Evolutionary conservation across 1,139 yeast genomes (phyloP).

Genomic region (Kodamaea derodonti): DNA sequence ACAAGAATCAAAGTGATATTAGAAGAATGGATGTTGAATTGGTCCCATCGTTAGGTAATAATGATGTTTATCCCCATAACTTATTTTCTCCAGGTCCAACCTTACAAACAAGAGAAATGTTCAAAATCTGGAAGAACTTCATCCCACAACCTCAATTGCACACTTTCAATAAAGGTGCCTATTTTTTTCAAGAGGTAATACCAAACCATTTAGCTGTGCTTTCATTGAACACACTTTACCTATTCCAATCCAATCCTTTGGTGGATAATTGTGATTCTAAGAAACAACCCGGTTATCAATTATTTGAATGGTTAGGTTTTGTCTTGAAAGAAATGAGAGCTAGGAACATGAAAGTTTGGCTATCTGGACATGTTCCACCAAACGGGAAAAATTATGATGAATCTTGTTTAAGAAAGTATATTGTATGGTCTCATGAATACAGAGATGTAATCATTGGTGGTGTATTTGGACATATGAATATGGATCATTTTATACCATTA

Average conservation of each 20-base stretch:
- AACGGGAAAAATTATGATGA: conserved; percentile 70
- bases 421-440: conserved; percentile 76
- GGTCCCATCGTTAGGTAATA: conserved; percentile 76
- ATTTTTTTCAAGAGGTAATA: conserved; percentile 69
- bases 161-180: conserved; percentile 70
- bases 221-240: conserved; percentile 72
- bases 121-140: conserved; percentile 65
- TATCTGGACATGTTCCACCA: conserved; percentile 87
- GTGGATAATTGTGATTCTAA: conserved; percentile 73
- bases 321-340: conserved; percentile 68
- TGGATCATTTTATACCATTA: conserved; percentile 78
- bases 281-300: conserved; percentile 75
- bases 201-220: conserved; percentile 75
- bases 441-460: conserved; percentile 82
- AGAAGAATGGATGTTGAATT: conserved; percentile 46
- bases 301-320: conserved; percentile 74
- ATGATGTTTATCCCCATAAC: conserved; percentile 87
- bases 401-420: conserved; percentile 67
- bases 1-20: conserved; percentile 39
- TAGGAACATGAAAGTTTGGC: conserved; percentile 82
- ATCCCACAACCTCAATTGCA: conserved; percentile 79
- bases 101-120: conserved; percentile 73
- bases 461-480: conserved; percentile 82
- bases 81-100: conserved; percentile 83
- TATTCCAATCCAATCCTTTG: conserved; percentile 73